Evolutionary conservation across 805 yeast species (phyloP), one percentile per base, ranked within the genome.

Genomic region (Brettanomyces naardenensis): DNA sequence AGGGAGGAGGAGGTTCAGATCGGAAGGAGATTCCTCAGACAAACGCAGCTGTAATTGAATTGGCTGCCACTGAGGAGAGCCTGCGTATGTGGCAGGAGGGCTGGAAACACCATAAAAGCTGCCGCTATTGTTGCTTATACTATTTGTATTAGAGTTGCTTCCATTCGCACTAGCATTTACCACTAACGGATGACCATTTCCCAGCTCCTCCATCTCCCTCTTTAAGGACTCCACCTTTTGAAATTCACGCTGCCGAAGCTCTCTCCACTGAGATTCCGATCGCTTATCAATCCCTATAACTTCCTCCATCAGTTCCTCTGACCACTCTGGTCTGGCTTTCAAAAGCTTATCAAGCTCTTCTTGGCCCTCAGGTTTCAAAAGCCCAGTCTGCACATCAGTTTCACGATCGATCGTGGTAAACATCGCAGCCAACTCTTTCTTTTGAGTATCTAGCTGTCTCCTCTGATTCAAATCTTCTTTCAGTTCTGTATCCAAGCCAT

Each of bases 181-280:
- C 27, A 19, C 34, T 44, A n/a, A n/a, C n/a, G n/a, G n/a, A n/a
- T n/a, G n/a, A n/a, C n/a, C n/a, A n/a, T n/a, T n/a, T n/a, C n/a
- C 11, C 7, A 23, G 29, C 9, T 45, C 50, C 11, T 50, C 50
- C n/a, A 48, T 34, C 22, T 52, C 47, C 14, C 47, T 49, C 19
- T 53, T 45, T 25, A 56, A 44, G 14, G 49, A 40, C 17, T 53
- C 47, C 37, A 61, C 53, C 27, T 56, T 51, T 10, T 48, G 44
- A 22, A 53, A 60, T 39, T 64, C 69, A 26, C 54, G 52, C 40
- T 62, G 64, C 38, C 62, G 68, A 25, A 55, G 48, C 2, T 63
- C 60, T 44, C 64, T 56, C 69, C 68, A 65, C 37, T 55, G 58
- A 3, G 64, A 56, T 37, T 65, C 69, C 6, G 58, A 42, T 28